Evolutionary conservation across 2,329 filamentous ascomycete genomes (phyloP), one percentile per base, ranked within the genome.

Genomic region (Paraphoma sp.): DNA sequence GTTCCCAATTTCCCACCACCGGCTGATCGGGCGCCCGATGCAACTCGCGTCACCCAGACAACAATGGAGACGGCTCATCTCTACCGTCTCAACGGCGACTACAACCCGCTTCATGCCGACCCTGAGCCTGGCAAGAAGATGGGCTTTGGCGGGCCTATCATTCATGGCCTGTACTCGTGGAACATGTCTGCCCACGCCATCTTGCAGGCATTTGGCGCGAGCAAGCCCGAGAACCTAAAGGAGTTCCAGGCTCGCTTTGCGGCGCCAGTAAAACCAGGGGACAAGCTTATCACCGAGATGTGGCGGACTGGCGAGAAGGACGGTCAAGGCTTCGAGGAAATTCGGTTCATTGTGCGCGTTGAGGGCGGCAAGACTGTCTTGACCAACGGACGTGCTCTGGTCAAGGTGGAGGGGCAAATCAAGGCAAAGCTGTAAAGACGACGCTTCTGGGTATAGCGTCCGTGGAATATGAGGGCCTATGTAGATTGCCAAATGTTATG

Each of bases 211-310:
- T 82, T 96, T 17, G 92, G 92, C 45, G 89, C 84, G 45, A 89
- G 89, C 75, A 86, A 96, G 71, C 90, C 93, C 1, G 85, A 85
- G 63, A 96, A 94, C 70, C 82, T 97, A 66, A 91, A 87, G 79
- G 91, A 95, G 78, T 97, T 94, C 81, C 91, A 94, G 80, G 92
- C 92, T 16, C 84, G 93, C 43, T 97, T 97, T 74, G 92, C 92
- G 11, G 89, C 87, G 61, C 93, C 93, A 1, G 93, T 97, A 8
- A 88, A 86, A 73, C 92, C 92, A 0, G 92, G 90, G 18, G 91
- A 95, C 74, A 93, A 90, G 80, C 83, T 97, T 30, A 84, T 91
- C 36, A 92, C 88, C 6, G 87, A 91, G 72, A 91, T 91, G 48
- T 97, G 93, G 93, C 84, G 84, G 73, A 91, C 86, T 18, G 92